A percentile compares a stretch with the other conserved stretches of the same genome.
phyloP scores from a whole-genome alignment of 441 rosid species.

The Pelargonium australe region DNA sequence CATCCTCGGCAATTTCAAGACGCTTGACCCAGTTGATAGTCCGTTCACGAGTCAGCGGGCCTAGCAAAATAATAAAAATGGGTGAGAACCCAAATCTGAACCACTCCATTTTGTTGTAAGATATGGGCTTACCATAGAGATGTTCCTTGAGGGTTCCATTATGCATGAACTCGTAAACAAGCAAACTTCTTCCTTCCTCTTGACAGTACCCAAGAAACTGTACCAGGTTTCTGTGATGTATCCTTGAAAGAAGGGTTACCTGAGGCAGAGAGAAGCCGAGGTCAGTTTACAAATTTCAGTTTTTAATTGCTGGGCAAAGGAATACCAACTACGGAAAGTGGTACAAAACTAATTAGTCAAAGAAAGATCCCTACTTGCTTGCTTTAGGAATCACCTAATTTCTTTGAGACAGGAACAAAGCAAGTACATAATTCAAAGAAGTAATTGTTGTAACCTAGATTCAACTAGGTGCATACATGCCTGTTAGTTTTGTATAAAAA shows the following conservation, averaged over 20 bases:
- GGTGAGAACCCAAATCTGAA: slow-evolving; percentile 16
- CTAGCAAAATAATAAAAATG: slow-evolving; percentile 26
- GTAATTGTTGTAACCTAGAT: neutral
- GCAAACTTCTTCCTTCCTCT: slow-evolving; percentile 78
- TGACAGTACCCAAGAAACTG: slow-evolving; percentile 97
- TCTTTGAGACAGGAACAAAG: neutral
- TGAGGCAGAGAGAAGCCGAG: slow-evolving; percentile 19
- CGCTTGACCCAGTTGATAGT: slow-evolving; percentile 83
- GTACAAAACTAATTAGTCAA: neutral
- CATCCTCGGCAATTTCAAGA: slow-evolving; percentile 92
- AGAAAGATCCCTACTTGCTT: neutral
- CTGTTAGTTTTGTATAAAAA: neutral
- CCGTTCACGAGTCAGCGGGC: slow-evolving; percentile 48
- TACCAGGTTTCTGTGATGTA: slow-evolving; percentile 92
- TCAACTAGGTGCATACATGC: neutral
- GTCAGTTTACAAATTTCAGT: slow-evolving; percentile 12
- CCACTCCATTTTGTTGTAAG: neutral
- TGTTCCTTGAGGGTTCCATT: slow-evolving; percentile 94
- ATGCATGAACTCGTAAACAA: slow-evolving; percentile 93
- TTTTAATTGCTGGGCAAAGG: neutral
- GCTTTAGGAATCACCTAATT: neutral
- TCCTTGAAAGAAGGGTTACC: slow-evolving; percentile 94
- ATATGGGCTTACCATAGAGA: slow-evolving; percentile 60
- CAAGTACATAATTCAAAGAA: neutral
- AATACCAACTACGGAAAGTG: neutral